Conservation (phyloP, 139 green algal species). For the Raphidocelis subcapitata region DNA sequence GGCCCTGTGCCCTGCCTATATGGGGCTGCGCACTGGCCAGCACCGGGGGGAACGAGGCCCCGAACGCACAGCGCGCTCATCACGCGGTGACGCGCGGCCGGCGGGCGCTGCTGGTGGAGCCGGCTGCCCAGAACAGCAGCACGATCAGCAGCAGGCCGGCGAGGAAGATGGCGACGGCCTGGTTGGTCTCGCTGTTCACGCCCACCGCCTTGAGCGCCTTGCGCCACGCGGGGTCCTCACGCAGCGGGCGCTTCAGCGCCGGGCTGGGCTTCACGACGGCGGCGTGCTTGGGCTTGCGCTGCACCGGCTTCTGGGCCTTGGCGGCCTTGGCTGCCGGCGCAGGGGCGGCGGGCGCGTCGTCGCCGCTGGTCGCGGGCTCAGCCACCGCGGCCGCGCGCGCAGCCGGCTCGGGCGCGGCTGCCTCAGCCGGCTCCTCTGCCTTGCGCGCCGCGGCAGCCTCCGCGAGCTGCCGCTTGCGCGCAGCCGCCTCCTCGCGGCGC, state of each 20-base stretch:
- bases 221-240: background rate
- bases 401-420: background rate
- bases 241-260: slow-evolving; percentile 9
- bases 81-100: too few relatives aligned
- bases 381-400: background rate
- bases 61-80: too few relatives aligned
- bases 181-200: slow-evolving; percentile 11
- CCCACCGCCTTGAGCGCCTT: slow-evolving; percentile 5
- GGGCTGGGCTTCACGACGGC: slow-evolving; percentile 4
- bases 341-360: background rate
- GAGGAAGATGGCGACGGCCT: background rate
- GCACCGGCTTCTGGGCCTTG: background rate
- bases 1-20: too few relatives aligned
- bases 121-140: too few relatives aligned
- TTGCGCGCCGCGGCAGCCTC: slow-evolving; percentile 5
- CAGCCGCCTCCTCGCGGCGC: slow-evolving; percentile 22
- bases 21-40: too few relatives aligned
- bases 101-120: too few relatives aligned
- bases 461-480: slow-evolving; percentile 10
- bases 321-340: slow-evolving; percentile 4
- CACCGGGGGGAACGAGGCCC: too few relatives aligned
- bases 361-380: background rate
- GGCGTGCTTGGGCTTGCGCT: slow-evolving; percentile 1
- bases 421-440: background rate
- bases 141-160: slow-evolving; percentile 5